Evolutionary conservation across 768 basidiomycete species (phyloP).

Genomic region (Boletus subparvulus): DNA sequence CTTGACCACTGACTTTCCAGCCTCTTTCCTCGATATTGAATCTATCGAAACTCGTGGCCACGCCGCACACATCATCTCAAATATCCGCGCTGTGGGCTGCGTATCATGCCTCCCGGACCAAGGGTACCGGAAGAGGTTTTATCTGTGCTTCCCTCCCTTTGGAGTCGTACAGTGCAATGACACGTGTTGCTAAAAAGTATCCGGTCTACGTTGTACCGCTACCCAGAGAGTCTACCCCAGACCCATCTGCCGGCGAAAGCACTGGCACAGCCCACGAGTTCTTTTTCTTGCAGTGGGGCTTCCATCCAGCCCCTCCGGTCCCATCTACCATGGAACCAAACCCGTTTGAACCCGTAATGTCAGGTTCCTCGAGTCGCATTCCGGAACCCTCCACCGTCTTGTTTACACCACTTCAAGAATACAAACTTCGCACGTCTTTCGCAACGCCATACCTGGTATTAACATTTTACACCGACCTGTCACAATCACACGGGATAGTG

Average conservation of each 20-base stretch:
- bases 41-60: slow-evolving; percentile 60
- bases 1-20: slow-evolving; percentile 40
- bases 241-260: slow-evolving; percentile 33
- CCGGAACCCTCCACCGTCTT: slow-evolving; percentile 72
- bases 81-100: slow-evolving; percentile 85
- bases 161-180: slow-evolving; percentile 71
- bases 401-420: slow-evolving; percentile 93
- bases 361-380: slow-evolving; percentile 33
- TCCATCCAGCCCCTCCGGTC: slow-evolving; percentile 67
- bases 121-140: slow-evolving; percentile 79
- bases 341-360: slow-evolving; percentile 40
- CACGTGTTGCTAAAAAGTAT: slow-evolving; percentile 58
- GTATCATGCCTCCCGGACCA: slow-evolving; percentile 80
- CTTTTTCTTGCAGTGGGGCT: slow-evolving; percentile 87
- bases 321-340: slow-evolving; percentile 48
- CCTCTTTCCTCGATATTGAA: slow-evolving; percentile 82
- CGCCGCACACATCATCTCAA: slow-evolving; percentile 69
- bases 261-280: slow-evolving; percentile 61
- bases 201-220: slow-evolving; percentile 83
- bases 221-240: slow-evolving; percentile 44
- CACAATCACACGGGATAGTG: slow-evolving; percentile 74
- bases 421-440: slow-evolving; percentile 79
- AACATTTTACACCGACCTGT: slow-evolving; percentile 90
- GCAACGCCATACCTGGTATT: slow-evolving; percentile 90
- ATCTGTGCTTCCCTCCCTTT: slow-evolving; percentile 82